Evolutionary conservation across 1,284 basidiomycete species (phyloP).

Genomic region (Peniophora sp.): DNA sequence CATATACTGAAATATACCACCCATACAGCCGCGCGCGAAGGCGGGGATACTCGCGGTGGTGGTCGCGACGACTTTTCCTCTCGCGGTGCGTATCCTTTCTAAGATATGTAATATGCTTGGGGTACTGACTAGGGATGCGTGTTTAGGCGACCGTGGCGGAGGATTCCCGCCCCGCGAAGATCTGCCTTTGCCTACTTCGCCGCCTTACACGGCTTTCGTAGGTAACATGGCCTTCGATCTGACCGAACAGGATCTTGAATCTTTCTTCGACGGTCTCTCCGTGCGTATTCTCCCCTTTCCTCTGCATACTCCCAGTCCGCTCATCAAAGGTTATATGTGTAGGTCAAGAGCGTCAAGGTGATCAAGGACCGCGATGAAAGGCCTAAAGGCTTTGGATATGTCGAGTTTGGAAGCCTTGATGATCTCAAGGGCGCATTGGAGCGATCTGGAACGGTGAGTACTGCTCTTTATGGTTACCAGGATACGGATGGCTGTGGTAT

Average conservation of each 20-base stretch:
- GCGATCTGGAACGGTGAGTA: conserved; percentile 55
- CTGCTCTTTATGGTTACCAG: background rate
- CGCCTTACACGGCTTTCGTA: conserved; percentile 94
- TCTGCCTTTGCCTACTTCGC: conserved; percentile 87
- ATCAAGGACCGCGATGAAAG: conserved; percentile 89
- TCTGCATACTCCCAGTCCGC: background rate
- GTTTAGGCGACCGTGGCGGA: conserved; percentile 38
- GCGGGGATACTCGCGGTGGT: conserved; percentile 50
- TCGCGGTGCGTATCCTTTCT: conserved; percentile 38
- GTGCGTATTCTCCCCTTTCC: conserved; percentile 29
- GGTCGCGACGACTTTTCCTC: conserved; percentile 57
- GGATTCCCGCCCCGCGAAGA: conserved; percentile 69
- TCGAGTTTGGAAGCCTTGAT: conserved; percentile 85
- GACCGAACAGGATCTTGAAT: conserved; percentile 74
- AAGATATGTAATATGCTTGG: background rate
- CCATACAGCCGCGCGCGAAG: conserved; percentile 52
- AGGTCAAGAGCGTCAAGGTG: conserved; percentile 85
- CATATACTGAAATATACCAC: conserved; percentile 11
- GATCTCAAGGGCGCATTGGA: conserved; percentile 77
- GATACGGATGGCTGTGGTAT: too few relatives aligned
- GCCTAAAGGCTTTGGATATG: conserved; percentile 96
- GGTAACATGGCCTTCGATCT: conserved; percentile 96
- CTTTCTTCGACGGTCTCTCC: conserved; percentile 67
- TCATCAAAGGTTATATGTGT: conserved; percentile 4
- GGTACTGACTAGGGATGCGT: conserved; percentile 22